Percentiles rank a stretch among this genome's conserved stretches.
Conservation (phyloP, 1,284 basidiomycete genomes). For the Malassezia pachydermatis region DNA sequence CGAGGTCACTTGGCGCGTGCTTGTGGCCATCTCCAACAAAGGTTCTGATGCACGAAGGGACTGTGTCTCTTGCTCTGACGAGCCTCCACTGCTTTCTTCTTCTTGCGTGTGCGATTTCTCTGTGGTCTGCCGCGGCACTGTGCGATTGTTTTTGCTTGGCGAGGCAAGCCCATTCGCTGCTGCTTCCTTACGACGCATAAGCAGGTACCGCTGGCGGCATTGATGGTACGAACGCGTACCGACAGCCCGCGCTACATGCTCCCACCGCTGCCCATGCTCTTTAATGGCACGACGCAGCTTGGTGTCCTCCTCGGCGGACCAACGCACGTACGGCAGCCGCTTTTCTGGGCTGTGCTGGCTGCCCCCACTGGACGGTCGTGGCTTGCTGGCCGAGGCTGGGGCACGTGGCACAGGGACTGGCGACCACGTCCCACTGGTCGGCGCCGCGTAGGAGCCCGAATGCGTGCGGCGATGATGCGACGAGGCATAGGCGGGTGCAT, state of each 20-base stretch:
- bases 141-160: constrained; percentile 9
- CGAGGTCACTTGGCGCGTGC: neutral
- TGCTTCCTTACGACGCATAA: constrained; percentile 46
- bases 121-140: neutral
- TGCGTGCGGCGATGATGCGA: constrained; percentile 1
- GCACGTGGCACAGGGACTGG: neutral
- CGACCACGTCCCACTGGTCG: neutral
- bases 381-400: constrained; percentile 7
- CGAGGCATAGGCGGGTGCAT: neutral
- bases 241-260: constrained; percentile 44
- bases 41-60: neutral
- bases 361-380: constrained; percentile 11
- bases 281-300: constrained; percentile 43
- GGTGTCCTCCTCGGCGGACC: constrained; percentile 43
- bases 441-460: neutral
- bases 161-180: constrained; percentile 20
- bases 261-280: constrained; percentile 46
- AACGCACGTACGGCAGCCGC: constrained; percentile 44
- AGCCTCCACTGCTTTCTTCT: constrained; percentile 4
- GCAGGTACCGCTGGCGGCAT: constrained; percentile 44
- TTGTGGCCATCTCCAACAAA: neutral
- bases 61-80: neutral
- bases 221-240: constrained; percentile 47
- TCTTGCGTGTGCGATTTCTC: neutral
- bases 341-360: constrained; percentile 43